These are phyloP conservation scores for Hymenoscyphus repandus DNA, from an alignment of 2,329 filamentous ascomycete genomes.

Conservation along the genomic window DNA sequence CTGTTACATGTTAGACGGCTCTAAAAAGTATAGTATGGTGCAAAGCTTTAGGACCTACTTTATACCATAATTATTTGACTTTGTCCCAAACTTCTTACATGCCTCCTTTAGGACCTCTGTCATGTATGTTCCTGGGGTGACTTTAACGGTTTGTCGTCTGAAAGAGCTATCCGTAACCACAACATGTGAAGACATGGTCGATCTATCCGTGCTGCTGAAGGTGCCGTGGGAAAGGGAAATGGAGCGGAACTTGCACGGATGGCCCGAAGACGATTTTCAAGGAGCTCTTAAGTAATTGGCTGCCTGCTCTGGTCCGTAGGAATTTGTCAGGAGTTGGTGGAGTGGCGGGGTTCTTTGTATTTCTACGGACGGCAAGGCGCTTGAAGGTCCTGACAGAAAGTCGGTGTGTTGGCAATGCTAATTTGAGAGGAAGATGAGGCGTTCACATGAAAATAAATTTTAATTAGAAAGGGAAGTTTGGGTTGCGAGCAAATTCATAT, in stretches of 20 bases:
- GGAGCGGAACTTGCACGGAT: neutral
- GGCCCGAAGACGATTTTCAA: no score
- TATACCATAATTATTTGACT: slow-evolving; percentile 68
- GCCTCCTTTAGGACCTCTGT: slow-evolving; percentile 84
- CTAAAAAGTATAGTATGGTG: neutral
- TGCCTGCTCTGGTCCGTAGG: slow-evolving; percentile 10
- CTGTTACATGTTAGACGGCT: slow-evolving; percentile 37
- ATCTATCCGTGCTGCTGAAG: neutral
- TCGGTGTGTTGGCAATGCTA: neutral
- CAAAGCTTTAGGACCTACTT: slow-evolving; percentile 52
- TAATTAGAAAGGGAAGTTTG: no score
- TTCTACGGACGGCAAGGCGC: neutral
- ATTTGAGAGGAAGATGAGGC: neutral
- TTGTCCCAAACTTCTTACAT: slow-evolving; percentile 63
- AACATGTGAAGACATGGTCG: slow-evolving; percentile 75
- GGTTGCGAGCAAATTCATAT: no score
- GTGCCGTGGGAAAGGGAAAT: neutral
- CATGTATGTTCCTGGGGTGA: slow-evolving; percentile 73
- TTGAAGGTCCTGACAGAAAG: neutral
- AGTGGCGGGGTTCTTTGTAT: slow-evolving; percentile 25
- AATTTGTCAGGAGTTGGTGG: slow-evolving; percentile 21
- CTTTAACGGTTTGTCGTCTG: slow-evolving; percentile 75
- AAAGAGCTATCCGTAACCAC: slow-evolving; percentile 79
- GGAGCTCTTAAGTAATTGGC: no score
- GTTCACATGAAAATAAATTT: neutral